phyloP scores from a whole-genome alignment of 306 rosid genomes.

The Fagus crenata region DNA sequence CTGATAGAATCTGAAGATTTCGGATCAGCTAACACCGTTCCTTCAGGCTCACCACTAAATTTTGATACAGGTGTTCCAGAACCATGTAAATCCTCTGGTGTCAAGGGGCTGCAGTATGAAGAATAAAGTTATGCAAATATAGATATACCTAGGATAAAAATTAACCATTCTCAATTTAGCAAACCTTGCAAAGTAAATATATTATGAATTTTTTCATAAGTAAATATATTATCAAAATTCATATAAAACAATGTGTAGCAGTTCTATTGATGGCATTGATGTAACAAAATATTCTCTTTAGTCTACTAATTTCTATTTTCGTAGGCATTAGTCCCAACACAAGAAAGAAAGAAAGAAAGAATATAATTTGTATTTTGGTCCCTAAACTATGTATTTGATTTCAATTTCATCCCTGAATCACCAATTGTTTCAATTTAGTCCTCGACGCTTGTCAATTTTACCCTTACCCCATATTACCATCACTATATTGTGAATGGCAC shows the following conservation, averaged over 20 bases:
- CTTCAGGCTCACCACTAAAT: slow-evolving; percentile 46
- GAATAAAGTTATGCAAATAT: slow-evolving; percentile 18
- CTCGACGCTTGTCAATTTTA: too few species aligned
- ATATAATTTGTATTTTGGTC: too few species aligned
- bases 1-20: slow-evolving; percentile 52
- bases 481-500: too few species aligned
- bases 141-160: slow-evolving; percentile 18
- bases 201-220: not conserved
- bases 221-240: not conserved
- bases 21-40: slow-evolving; percentile 36
- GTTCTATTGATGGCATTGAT: not conserved
- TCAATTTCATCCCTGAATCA: too few species aligned
- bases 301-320: not conserved
- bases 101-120: slow-evolving; percentile 45
- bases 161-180: slow-evolving; percentile 8
- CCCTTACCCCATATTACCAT: too few species aligned
- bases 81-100: slow-evolving; percentile 39
- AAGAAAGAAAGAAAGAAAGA: not conserved
- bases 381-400: too few species aligned
- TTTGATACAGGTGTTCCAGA: slow-evolving; percentile 33
- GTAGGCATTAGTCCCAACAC: not conserved
- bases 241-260: not conserved
- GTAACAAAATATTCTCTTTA: not conserved
- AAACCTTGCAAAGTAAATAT: not conserved
- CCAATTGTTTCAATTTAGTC: too few species aligned